Percentiles rank a stretch among this genome's conserved stretches.
Evolutionary conservation across 805 yeast genomes (phyloP).

Genomic region (Monosporozyma unispora): DNA sequence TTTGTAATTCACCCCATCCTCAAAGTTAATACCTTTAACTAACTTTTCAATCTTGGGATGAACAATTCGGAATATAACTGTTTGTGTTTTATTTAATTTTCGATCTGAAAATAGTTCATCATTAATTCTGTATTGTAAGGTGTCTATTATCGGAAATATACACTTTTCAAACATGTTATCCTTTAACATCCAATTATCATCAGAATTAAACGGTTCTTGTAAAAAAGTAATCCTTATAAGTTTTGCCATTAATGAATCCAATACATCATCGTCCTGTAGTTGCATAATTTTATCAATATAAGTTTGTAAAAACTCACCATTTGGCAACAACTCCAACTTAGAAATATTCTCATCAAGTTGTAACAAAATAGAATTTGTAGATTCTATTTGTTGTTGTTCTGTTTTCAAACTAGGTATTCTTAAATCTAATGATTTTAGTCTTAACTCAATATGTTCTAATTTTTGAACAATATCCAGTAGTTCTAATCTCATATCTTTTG

Average conservation of each 20-base stretch:
- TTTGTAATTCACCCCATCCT: conserved; percentile 1
- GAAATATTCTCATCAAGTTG: background rate
- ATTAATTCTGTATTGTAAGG: conserved; percentile 17
- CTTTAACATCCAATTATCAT: background rate
- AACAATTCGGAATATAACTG: conserved; percentile 12
- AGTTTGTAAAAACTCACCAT: background rate
- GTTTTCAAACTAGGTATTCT: background rate
- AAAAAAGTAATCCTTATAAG: conserved; percentile 6
- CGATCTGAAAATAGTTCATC: conserved; percentile 2
- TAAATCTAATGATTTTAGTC: background rate
- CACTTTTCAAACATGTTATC: background rate
- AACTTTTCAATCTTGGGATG: conserved; percentile 4
- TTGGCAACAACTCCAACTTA: background rate
- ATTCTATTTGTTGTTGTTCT: background rate
- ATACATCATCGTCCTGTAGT: conserved; percentile 10
- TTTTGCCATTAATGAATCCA: conserved; percentile 13
- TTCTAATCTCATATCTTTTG: background rate
- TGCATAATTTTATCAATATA: conserved; percentile 9
- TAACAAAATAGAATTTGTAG: background rate
- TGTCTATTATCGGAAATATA: conserved; percentile 7
- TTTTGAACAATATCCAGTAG: background rate
- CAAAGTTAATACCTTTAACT: conserved; percentile 8
- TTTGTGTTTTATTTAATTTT: conserved; percentile 20
- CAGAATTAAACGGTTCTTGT: background rate
- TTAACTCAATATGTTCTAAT: background rate